Evolutionary conservation across 2,329 filamentous ascomycete genomes (phyloP).

Genomic region (Penicillium sp.): DNA sequence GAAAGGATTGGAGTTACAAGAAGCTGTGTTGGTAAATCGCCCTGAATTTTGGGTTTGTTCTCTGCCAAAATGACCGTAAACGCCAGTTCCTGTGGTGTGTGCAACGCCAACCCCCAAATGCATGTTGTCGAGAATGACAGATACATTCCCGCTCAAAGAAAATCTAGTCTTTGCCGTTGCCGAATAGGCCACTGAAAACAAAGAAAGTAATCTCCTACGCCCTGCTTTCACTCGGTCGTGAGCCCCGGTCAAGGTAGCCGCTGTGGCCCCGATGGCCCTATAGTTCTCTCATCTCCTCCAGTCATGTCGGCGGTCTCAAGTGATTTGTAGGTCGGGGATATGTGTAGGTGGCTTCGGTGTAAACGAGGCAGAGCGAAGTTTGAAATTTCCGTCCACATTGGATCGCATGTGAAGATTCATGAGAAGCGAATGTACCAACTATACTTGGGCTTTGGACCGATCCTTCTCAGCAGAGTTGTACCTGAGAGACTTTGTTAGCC

Average conservation of each 20-base stretch:
- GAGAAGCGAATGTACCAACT: constrained; percentile 5
- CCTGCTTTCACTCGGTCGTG: not conserved
- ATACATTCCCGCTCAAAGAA: not conserved
- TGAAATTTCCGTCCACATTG: not conserved
- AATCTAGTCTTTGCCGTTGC: not conserved
- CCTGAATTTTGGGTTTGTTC: not conserved
- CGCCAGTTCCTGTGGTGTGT: constrained; percentile 8
- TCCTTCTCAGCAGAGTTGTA: constrained; percentile 34
- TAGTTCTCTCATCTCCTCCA: not conserved
- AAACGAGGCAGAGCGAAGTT: not conserved
- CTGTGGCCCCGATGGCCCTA: not conserved
- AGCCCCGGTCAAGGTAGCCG: not conserved
- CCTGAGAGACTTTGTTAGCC: constrained; percentile 13
- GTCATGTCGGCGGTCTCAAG: not conserved
- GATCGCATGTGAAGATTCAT: not conserved
- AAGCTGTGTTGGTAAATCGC: not conserved
- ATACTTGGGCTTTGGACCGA: constrained; percentile 25
- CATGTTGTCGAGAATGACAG: constrained; percentile 4
- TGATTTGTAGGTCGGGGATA: not conserved
- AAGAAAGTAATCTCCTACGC: not conserved
- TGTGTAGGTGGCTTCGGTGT: not conserved
- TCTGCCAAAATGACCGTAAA: constrained; percentile 2
- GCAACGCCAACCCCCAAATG: constrained; percentile 11
- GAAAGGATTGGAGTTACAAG: not conserved
- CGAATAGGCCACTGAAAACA: not conserved